phyloP scores from a whole-genome alignment of 2,329 filamentous ascomycete species.

The Myriosclerotinia duriaeana region DNA sequence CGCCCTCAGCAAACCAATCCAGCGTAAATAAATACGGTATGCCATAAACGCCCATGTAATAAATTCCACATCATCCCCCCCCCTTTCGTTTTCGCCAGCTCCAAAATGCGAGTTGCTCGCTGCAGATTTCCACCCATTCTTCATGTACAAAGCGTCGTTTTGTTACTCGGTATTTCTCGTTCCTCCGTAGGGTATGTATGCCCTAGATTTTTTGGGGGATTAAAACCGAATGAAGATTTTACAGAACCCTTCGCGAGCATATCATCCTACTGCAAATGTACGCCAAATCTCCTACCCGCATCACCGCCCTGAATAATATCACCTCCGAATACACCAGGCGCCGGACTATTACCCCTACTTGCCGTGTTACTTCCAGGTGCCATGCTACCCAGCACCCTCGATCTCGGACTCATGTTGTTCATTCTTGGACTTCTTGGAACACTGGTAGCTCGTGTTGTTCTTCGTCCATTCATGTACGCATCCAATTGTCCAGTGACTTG shows the following conservation, averaged over 20 bases:
- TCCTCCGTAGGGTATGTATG: neutral
- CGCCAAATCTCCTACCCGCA: slow-evolving; percentile 14
- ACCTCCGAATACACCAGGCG: slow-evolving; percentile 26
- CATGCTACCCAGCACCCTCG: slow-evolving; percentile 26
- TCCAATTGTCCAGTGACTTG: slow-evolving; percentile 44
- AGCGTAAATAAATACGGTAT: neutral
- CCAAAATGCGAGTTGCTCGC: neutral
- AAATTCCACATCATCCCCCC: neutral
- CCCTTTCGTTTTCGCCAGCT: neutral
- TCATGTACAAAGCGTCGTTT: neutral
- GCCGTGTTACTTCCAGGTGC: slow-evolving; percentile 22
- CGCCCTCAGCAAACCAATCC: neutral
- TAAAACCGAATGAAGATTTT: neutral
- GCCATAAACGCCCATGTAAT: neutral
- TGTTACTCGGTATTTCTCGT: neutral
- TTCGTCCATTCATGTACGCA: slow-evolving; percentile 45
- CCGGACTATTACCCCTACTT: slow-evolving; percentile 36
- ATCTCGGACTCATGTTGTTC: slow-evolving; percentile 33
- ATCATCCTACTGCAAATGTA: slow-evolving; percentile 12
- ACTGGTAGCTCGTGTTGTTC: slow-evolving; percentile 37
- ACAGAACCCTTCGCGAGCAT: neutral
- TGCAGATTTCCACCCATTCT: neutral
- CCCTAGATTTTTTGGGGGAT: neutral
- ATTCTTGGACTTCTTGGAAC: slow-evolving; percentile 38
- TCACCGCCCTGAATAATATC: slow-evolving; percentile 7